Base-by-base conservation (phyloP, 225 moss, liverwort and hornwort genomes). In the Thuidium tamariscinum region DNA sequence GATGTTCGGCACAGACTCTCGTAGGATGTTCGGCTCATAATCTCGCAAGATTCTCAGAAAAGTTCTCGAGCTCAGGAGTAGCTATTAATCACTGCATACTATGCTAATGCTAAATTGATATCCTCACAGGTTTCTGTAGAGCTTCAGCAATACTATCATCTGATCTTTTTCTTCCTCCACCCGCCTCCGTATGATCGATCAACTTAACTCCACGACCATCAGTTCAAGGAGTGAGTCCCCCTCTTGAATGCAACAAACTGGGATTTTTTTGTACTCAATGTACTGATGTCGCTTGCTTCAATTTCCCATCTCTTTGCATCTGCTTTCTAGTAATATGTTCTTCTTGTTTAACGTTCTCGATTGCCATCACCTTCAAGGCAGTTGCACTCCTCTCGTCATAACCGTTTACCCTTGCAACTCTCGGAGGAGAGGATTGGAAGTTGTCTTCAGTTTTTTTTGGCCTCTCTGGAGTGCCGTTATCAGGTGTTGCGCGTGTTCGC, bases 351-450 rank as follows among this genome's bases (percentile, higher is more conserved):
- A 91, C 78, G 12, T 85, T 83, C 39, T 84, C 82, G 64, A 83
- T 89, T 49, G 91, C 93, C 81, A 93, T 87, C 81, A 79, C 90
- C 86, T 93, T 93, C 62, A 93, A 86, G 21, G 86, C 83, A 78
- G 91, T 86, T 80, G 89, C 82, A 70, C 89, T 89, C 85, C 83
- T 88, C 56, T 86, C 87, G 19, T 89, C 83, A 79, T 89, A 77
- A 34, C 90, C 39, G 51, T 74, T 57, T 55, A 71, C 85, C 79
- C 81, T 87, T 36, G 57, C 69, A 48, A 84, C 79, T 74, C 61
- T 89, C 18, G 79, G 82, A 89, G 84, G 84, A 82, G 88, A 77
- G 79, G 84, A 79, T 81, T 81, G 85, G 71, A 55, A 56, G 20
- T 44, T 77, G 8, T 79, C 72, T 44, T 51, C 88, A 84, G 76